Base-by-base conservation (phyloP, 768 basidiomycete genomes). In the Agrocybe praecox region DNA sequence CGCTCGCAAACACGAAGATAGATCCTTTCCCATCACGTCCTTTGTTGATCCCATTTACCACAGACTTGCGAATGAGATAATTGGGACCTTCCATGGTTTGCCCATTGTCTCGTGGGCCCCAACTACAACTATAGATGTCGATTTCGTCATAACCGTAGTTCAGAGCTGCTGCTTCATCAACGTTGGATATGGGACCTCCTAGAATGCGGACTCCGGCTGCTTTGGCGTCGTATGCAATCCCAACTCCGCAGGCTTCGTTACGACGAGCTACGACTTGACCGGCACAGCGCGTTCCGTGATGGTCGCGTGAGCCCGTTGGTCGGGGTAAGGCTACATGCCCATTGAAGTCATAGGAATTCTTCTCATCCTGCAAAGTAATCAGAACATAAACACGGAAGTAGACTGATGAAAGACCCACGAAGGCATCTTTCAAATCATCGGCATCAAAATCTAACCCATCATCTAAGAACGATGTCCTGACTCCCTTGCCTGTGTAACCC, bases 41-140 rank as follows among this genome's bases (percentile, higher is more conserved):
- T 18, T 92, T 87, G 69, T 91, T 88, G 40, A 97, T 84, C 22
- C 97, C 96, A 62, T 98, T 96, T 29, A 97, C 74, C 58, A 99
- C 88, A 5, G 97, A 92, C 68, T 96, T 96, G 65, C 90, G 80
- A 65, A 98, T 96, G 43, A 99, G 79, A 66, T 92, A 89, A 3
- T 82, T 84, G 0, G 96, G 97, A 0, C 83, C 94, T 65, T 98
- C 96, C 96, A 98, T 98, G 4, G 89, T 86, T 62, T 79, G 79
- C 7, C 96, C 96, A 63, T 97, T 89, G 68, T 98, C 96, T 0
- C 94, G 89, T 4, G 97, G 97, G 4, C 96, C 96, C 96, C 96
- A 99, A 50, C 90, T 93, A 72, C 96, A 99, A 59, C 90, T 93
- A 72, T 93, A 98, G 62, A 94, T 90, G 22, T 87, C 89, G 48